phyloP scores from a whole-genome alignment of 2,329 filamentous ascomycete genomes.

The Cladosporium sp. region DNA sequence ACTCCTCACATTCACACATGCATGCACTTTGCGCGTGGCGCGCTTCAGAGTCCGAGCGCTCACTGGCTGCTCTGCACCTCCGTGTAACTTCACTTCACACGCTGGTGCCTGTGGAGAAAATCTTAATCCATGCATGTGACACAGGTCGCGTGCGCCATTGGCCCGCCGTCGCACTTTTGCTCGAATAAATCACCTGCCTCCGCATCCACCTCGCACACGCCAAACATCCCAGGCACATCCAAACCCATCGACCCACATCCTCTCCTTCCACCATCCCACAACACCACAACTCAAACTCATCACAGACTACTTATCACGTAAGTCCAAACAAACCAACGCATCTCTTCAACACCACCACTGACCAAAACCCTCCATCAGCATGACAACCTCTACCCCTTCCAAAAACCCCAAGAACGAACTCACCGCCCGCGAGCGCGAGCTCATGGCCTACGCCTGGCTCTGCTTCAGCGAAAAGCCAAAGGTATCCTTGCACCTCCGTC shows the following conservation, averaged over 20 bases:
- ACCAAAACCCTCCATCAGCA: too few relatives aligned
- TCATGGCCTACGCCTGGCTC: slow-evolving; percentile 24
- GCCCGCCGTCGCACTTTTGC: too few relatives aligned
- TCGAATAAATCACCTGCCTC: not conserved
- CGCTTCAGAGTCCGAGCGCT: not conserved
- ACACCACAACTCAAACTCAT: not conserved
- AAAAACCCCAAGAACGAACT: slow-evolving; percentile 13
- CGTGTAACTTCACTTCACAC: not conserved
- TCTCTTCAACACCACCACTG: too few relatives aligned
- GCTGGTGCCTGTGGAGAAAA: not conserved
- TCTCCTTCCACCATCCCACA: not conserved
- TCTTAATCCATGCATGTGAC: not conserved
- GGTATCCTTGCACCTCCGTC: slow-evolving; percentile 12
- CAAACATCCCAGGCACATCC: not conserved
- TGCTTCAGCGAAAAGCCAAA: slow-evolving; percentile 25
- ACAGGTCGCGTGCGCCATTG: too few relatives aligned
- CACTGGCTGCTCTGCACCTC: not conserved
- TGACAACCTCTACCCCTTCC: not conserved
- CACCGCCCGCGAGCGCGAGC: slow-evolving; percentile 21
- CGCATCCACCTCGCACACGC: not conserved
- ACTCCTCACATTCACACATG: not conserved
- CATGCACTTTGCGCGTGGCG: not conserved
- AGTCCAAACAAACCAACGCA: too few relatives aligned
- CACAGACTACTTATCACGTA: not conserved
- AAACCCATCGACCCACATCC: not conserved